Base-by-base conservation (phyloP, 192 early-diverging fungal genomes). In the Backusella australiensis region DNA sequence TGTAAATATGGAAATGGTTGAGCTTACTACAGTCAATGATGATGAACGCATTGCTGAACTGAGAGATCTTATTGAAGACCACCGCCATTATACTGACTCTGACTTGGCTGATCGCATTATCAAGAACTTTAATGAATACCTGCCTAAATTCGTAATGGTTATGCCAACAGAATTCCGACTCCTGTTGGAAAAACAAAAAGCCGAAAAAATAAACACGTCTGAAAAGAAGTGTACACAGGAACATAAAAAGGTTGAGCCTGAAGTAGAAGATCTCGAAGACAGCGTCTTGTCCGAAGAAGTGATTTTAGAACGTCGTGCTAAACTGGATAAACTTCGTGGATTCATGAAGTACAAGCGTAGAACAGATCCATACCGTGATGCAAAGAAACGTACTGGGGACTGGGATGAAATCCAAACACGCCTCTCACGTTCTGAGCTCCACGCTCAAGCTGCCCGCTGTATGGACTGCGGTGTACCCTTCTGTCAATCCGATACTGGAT, bases 391-490 rank as follows among this genome's bases (percentile, higher is more conserved):
- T 56, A 84, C 87, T 70, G 87, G 88, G 71, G 98, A 99, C 87
- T 98, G 93, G 92, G 90, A 96, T 67, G 98, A 99, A 88, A 94
- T 99, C 84, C 95, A 93, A 73, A 84, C 89, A 23, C 93, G 98
- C 35, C 87, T 98, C 78, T 90, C 90, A 41, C 87, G 89, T 17
- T 87, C 89, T 35, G 91, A 95, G 75, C 90, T 98, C 35, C 92
- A 96, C 77, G 90, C 94, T 44, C 98, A 99, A 87, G 95, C 98
- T 26, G 94, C 98, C 7, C 91, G 98, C 46, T 99, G 98, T 88
- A 98, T 99, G 91, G 96, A 96, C 79, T 96, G 98, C 83, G 98
- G 98, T 85, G 92, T 98, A 34, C 97, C 98, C 53, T 98, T 98
- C 92, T 99, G 98, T 86, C 97, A 99, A 88, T 94, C 93, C n/a